These are phyloP conservation scores for Vigna angularis DNA, from an alignment of 306 rosid genomes.

Conservation along the genomic window DNA sequence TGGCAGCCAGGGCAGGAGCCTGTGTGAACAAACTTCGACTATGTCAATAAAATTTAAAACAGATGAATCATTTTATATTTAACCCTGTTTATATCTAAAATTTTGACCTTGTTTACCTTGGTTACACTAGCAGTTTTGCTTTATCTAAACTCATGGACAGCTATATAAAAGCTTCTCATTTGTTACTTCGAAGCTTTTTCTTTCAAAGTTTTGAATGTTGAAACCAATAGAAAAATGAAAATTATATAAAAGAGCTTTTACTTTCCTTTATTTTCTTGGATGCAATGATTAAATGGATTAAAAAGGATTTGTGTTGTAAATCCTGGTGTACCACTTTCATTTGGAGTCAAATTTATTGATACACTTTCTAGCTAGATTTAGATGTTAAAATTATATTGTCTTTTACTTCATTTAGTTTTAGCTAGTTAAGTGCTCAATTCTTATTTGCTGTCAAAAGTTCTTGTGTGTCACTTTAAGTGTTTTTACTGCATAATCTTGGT, in stretches of 20 bases:
- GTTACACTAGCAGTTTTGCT: slow-evolving; percentile 42
- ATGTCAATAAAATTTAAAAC: no score
- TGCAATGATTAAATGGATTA: neutral
- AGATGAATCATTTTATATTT: no score
- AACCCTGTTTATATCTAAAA: no score
- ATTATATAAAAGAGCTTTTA: neutral
- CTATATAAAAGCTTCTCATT: slow-evolving; percentile 41
- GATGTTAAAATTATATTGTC: no score
- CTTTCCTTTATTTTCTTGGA: neutral
- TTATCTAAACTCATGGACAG: slow-evolving; percentile 35
- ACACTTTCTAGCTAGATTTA: no score
- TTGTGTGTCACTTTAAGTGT: no score
- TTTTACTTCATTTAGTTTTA: no score
- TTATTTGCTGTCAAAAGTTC: no score
- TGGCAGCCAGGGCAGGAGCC: no score
- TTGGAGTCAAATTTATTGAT: slow-evolving; percentile 11
- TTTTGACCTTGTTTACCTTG: slow-evolving; percentile 35
- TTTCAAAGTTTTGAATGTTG: slow-evolving; percentile 16
- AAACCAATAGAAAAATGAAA: slow-evolving; percentile 6
- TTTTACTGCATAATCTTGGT: no score
- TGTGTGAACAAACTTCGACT: no score
- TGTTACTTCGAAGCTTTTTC: slow-evolving; percentile 37
- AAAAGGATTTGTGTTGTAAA: neutral
- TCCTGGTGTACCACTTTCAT: neutral
- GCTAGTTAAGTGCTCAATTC: no score